Evolutionary conservation across 495 filamentous ascomycete genomes (phyloP).

Genomic region (Talaromyces liani): DNA sequence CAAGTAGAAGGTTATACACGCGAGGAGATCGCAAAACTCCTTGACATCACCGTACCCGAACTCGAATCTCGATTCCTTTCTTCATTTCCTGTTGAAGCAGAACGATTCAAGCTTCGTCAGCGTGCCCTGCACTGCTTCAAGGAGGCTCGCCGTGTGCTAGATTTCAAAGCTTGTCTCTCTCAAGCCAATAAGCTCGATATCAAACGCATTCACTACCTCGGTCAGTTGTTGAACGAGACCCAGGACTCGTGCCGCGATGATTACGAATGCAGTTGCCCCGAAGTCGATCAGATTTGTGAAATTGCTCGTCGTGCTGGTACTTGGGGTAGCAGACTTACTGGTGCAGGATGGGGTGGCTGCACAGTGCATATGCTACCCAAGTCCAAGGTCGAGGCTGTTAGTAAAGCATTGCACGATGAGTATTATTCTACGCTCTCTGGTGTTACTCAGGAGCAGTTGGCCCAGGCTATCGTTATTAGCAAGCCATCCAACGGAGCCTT

Average conservation of each 20-base stretch:
- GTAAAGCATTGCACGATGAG: constrained; percentile 63
- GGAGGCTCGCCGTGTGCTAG: constrained; percentile 79
- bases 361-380: constrained; percentile 86
- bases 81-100: constrained; percentile 79
- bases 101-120: constrained; percentile 79
- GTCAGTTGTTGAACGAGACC: constrained; percentile 81
- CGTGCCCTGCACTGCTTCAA: constrained; percentile 83
- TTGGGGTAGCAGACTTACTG: constrained; percentile 82
- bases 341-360: constrained; percentile 96
- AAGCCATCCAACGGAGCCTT: constrained; percentile 57
- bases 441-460: constrained; percentile 64
- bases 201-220: constrained; percentile 60
- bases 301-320: constrained; percentile 72
- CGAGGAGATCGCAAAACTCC: constrained; percentile 70
- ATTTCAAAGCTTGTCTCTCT: constrained; percentile 68
- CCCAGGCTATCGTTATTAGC: constrained; percentile 80
- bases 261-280: constrained; percentile 85
- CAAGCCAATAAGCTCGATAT: constrained; percentile 43
- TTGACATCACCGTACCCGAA: constrained; percentile 60
- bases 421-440: constrained; percentile 72
- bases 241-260: constrained; percentile 75
- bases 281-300: constrained; percentile 78
- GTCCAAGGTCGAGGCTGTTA: constrained; percentile 76
- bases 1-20: constrained; percentile 80
- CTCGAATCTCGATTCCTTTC: constrained; percentile 69